phyloP scores from a whole-genome alignment of 225 moss, liverwort and hornwort genomes.

The Bryoerythrophyllum caledonicum region DNA sequence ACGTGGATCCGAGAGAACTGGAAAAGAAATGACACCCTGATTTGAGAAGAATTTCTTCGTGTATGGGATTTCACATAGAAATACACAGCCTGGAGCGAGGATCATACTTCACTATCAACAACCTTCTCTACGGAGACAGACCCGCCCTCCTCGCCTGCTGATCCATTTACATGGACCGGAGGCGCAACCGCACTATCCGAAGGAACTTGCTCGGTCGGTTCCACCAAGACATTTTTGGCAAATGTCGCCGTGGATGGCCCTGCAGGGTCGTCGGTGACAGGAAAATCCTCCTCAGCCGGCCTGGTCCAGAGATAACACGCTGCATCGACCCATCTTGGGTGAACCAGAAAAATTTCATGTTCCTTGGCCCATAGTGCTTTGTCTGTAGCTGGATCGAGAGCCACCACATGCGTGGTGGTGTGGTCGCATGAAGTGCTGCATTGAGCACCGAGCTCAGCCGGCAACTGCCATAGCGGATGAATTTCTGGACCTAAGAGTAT shows the following conservation, averaged over 20 bases:
- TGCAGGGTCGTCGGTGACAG: slow-evolving; percentile 59
- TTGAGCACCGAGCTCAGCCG: slow-evolving; percentile 77
- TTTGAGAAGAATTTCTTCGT: slow-evolving; percentile 23
- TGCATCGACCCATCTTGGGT: slow-evolving; percentile 95
- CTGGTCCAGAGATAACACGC: slow-evolving; percentile 86
- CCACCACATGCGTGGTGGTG: slow-evolving; percentile 78
- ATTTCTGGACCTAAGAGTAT: slow-evolving; percentile 82
- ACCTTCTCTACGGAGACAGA: slow-evolving; percentile 25
- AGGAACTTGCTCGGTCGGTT: slow-evolving; percentile 27
- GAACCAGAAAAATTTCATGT: slow-evolving; percentile 64
- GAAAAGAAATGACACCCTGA: neutral
- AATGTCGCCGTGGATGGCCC: slow-evolving; percentile 49
- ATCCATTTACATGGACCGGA: slow-evolving; percentile 41
- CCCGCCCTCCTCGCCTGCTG: slow-evolving; percentile 10
- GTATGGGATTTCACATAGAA: slow-evolving; percentile 17
- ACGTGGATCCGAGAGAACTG: slow-evolving; percentile 8
- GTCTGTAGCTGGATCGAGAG: slow-evolving; percentile 75
- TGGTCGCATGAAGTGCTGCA: slow-evolving; percentile 56
- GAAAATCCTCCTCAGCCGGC: slow-evolving; percentile 73
- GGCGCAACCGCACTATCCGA: slow-evolving; percentile 18
- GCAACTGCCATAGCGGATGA: slow-evolving; percentile 78
- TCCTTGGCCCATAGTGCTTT: slow-evolving; percentile 85
- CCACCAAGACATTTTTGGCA: slow-evolving; percentile 57
- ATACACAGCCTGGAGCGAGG: slow-evolving; percentile 18
- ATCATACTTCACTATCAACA: slow-evolving; percentile 30